A percentile compares a stretch with the other conserved stretches of the same genome.
Evolutionary conservation across 345 rosid species (phyloP).

Genomic region (Trapa incisa): DNA sequence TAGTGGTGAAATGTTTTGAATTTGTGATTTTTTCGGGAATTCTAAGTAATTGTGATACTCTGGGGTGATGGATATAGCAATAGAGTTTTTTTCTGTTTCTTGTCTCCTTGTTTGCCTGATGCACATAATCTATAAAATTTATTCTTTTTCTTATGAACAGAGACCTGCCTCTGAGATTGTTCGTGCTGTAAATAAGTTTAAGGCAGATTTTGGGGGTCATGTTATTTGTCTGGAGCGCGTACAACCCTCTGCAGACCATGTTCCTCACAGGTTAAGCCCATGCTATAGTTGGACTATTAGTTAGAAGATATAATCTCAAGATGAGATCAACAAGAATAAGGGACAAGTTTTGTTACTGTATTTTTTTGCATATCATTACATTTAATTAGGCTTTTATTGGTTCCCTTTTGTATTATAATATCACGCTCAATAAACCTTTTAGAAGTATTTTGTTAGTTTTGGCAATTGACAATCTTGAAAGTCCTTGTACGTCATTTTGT

Average conservation of each 20-base stretch:
- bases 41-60: background rate
- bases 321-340: background rate
- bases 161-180: conserved; percentile 78
- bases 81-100: background rate
- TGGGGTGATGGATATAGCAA: background rate
- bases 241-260: conserved; percentile 91
- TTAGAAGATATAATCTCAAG: background rate
- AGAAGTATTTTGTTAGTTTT: background rate
- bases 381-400: background rate
- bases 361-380: background rate
- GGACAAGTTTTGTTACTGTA: background rate
- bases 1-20: background rate
- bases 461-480: background rate
- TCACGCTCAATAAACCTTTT: background rate
- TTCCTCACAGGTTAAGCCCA: conserved; percentile 63
- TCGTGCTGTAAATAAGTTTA: conserved; percentile 85
- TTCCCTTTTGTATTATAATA: background rate
- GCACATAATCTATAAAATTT: background rate
- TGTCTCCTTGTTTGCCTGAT: background rate
- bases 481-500: background rate
- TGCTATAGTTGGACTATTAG: background rate
- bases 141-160: conserved; percentile 22
- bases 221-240: conserved; percentile 75
- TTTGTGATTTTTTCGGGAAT: background rate
- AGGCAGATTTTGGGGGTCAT: conserved; percentile 93